Base-by-base conservation (phyloP, 2,329 filamentous ascomycete species). In the Epichloe brachyelytri region DNA sequence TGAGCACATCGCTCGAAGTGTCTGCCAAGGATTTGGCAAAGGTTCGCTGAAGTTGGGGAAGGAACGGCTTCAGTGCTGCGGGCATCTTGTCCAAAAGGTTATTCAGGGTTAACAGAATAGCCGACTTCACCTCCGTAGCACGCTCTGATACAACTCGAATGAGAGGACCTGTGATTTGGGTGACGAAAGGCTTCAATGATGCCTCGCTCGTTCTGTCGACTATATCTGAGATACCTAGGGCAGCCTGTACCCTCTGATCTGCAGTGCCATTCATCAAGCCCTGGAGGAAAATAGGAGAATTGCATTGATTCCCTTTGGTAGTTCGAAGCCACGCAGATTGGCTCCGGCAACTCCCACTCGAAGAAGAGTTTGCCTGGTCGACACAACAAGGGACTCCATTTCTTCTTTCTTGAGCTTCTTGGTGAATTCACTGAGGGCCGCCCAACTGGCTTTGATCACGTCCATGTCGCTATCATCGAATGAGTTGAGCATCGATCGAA, bases 131-230 rank as follows among this genome's bases (percentile, higher is more conserved):
- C 48, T 98, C 94, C 2, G 89, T 89, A 3, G 93, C 95, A 55
- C 91, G 83, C 67, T 98, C 93, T 5, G 93, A 96, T 17, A 98
- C 90, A 20, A 97, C 91, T 78, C 93, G 87, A 67, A 98, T 98
- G 50, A 98, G 79, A 20, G 94, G 93, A 64, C 93, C 93, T 5
- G 94, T 97, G 59, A 98, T 96, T 63, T 96, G 90, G 33, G 91
- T 96, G 54, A 98, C 93, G 62, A 94, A 97, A 7, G 90, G 88
- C 68, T 93, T 94, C 55, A 98, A 74, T 19, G 90, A 83, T 53
- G 89, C 84, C 58, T 88, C 81, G 66, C 84, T 91, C 26, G 93
- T 94, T 52, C 93, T 83, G 70, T 97, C 93, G 57, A 97, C 85
- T 58, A 98, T 86, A 64, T 98, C 94, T 2, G 90, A 95, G 59